Evolutionary conservation across 2,329 filamentous ascomycete genomes (phyloP), one percentile per base, ranked within the genome.

Genomic region (Diplodia seriata): DNA sequence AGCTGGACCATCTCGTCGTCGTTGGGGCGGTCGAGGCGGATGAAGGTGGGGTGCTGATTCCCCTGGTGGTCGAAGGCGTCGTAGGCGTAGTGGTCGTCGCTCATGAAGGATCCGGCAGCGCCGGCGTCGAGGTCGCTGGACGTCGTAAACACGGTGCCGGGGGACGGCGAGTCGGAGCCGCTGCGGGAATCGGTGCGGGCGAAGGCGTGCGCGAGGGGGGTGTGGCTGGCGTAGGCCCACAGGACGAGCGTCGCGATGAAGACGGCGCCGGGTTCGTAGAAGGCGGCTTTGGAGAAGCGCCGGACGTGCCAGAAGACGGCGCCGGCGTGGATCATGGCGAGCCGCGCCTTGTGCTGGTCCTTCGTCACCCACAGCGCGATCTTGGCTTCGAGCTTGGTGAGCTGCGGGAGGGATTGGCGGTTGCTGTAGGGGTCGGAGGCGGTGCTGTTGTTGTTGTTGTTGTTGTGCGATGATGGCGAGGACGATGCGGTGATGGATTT

Each of bases 1-100:
- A 83, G 74, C 70, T 88, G 86, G 1, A 87, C 85, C 59, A 87
- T 79, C 71, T 87, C 85, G 72, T 88, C 86, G 69, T 87, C 85
- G 2, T 82, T 82, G 0, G 86, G 86, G 11, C 85, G 78, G 67
- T 88, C 86, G 0, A 88, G 76, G 20, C 84, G 81, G 47, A 87
- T 84, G 9, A 84, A 83, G 0, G 75, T 78, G 0, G 82, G 72
- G 12, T n/a, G n/a, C n/a, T n/a, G n/a, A n/a, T n/a, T n/a, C n/a
- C n/a, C n/a, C n/a, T n/a, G n/a, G n/a, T n/a, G n/a, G n/a, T n/a
- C n/a, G n/a, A n/a, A n/a, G n/a, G n/a, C n/a, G n/a, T n/a, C n/a
- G n/a, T n/a, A n/a, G n/a, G n/a, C n/a, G n/a, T 26, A 3, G 23
- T 26, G 23, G 23, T 20, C 43, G 43, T 20, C n/a, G 54, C 56